Conservation (phyloP, 2,329 filamentous ascomycete genomes). For the Beauveria brongniartii region DNA sequence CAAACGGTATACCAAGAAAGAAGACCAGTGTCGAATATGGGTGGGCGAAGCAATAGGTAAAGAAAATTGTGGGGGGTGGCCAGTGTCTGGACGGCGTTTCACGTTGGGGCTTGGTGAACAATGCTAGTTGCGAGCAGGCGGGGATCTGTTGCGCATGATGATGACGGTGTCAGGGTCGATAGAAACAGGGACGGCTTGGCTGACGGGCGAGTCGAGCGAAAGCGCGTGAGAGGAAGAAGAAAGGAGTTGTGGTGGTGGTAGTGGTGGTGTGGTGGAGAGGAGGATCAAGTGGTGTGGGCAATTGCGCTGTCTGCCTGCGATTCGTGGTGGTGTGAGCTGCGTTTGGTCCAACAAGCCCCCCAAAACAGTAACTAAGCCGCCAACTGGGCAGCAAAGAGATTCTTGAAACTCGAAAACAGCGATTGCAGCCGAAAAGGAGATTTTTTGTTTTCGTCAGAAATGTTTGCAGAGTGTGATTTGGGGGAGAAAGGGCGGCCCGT, state of each 20-base stretch:
- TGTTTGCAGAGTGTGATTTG: too few relatives aligned
- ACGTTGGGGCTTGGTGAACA: slow-evolving; percentile 19
- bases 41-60: neutral
- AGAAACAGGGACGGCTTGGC: slow-evolving; percentile 7
- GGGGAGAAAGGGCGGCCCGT: neutral
- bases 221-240: neutral
- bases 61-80: slow-evolving; percentile 8
- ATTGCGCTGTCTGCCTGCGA: neutral
- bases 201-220: slow-evolving; percentile 3
- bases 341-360: neutral
- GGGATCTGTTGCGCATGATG: slow-evolving; percentile 16
- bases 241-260: neutral
- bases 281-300: neutral
- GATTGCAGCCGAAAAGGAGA: neutral
- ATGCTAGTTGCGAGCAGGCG: slow-evolving; percentile 17
- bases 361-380: neutral
- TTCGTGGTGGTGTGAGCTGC: neutral
- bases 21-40: neutral
- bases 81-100: slow-evolving; percentile 17
- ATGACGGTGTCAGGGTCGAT: slow-evolving; percentile 12
- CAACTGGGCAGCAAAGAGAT: neutral
- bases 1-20: neutral
- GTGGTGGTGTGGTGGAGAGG: neutral
- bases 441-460: neutral
- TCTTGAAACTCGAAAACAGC: neutral